These are phyloP conservation scores for Pharus latifolius DNA, from an alignment of 176 grass and related monocot species.

Conservation along the genomic window DNA sequence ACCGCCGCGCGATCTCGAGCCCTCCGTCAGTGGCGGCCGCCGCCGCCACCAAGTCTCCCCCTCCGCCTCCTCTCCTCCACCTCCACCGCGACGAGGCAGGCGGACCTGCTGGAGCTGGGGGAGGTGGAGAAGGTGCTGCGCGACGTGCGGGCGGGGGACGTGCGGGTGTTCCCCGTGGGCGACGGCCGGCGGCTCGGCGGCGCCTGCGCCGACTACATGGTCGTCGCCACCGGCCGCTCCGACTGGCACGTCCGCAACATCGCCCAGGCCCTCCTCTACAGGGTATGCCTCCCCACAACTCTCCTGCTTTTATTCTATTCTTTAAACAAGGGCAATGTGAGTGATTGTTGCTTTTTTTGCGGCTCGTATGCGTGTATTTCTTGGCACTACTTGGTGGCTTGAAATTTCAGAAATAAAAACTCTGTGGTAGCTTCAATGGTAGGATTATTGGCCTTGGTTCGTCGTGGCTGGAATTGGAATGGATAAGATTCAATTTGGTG, in stretches of 20 bases:
- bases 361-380: background rate
- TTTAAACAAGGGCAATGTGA: background rate
- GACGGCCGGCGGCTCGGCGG: slow-evolving; percentile 42
- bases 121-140: slow-evolving; percentile 90
- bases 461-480: no score
- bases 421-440: no score
- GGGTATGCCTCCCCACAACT: slow-evolving; percentile 21
- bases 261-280: slow-evolving; percentile 90
- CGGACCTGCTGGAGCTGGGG: slow-evolving; percentile 37
- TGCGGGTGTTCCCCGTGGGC: slow-evolving; percentile 76
- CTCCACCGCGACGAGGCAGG: background rate
- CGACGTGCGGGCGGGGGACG: slow-evolving; percentile 75
- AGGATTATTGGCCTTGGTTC: background rate
- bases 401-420: no score
- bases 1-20: slow-evolving; percentile 30
- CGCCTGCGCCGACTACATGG: slow-evolving; percentile 86
- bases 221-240: slow-evolving; percentile 70
- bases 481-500: background rate
- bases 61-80: slow-evolving; percentile 5
- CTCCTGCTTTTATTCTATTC: no score
- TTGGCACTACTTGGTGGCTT: background rate
- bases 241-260: slow-evolving; percentile 97
- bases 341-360: background rate
- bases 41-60: background rate
- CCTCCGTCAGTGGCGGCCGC: background rate